Conservation (phyloP, 2,329 filamentous ascomycete species). For the Trichoderma arundinaceum region DNA sequence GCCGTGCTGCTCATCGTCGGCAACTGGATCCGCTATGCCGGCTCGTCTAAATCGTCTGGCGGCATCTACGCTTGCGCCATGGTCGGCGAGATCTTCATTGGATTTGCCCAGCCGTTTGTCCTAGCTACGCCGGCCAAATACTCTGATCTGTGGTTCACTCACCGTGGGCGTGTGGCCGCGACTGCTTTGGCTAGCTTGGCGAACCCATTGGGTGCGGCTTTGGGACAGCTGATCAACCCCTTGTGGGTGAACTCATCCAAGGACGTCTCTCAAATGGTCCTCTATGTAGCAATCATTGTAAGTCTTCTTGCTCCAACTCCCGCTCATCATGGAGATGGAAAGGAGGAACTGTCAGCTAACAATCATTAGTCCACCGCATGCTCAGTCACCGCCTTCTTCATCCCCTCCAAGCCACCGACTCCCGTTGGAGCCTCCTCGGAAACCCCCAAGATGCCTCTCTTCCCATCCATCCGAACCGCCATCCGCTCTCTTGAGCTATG, state of each 20-base stretch:
- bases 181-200: conserved; percentile 85
- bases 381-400: conserved; percentile 77
- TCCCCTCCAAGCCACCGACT: conserved; percentile 77
- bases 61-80: conserved; percentile 78
- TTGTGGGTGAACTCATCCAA: conserved; percentile 68
- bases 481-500: conserved; percentile 71
- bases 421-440: conserved; percentile 73
- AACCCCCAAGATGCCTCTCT: conserved; percentile 60
- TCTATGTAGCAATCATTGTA: conserved; percentile 84
- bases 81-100: conserved; percentile 90
- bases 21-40: conserved; percentile 90
- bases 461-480: conserved; percentile 60
- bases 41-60: conserved; percentile 58
- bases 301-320: conserved; percentile 39
- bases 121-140: conserved; percentile 88
- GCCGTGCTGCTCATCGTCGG: conserved; percentile 77
- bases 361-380: conserved; percentile 52
- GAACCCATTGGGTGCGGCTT: conserved; percentile 86
- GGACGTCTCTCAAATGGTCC: conserved; percentile 79
- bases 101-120: conserved; percentile 89
- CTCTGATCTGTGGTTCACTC: conserved; percentile 93
- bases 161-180: conserved; percentile 79
- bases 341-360: background rate
- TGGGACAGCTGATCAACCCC: conserved; percentile 86
- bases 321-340: too few species aligned